Evolutionary conservation across 805 yeast genomes (phyloP).

Genomic region (Metschnikowia kofuensis): DNA sequence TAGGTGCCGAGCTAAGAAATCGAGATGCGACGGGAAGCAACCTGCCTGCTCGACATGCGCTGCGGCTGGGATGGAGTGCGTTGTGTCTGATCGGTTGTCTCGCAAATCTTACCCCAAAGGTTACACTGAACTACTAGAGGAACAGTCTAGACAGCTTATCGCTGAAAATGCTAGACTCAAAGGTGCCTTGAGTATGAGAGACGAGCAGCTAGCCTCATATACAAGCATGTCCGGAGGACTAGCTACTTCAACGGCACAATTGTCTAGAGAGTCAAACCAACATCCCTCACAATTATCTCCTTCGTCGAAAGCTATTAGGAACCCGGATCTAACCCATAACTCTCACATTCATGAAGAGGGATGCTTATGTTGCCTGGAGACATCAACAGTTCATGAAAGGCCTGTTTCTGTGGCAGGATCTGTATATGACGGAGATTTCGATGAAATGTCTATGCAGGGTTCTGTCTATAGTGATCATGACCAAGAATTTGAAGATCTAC

Average conservation of each 20-base stretch:
- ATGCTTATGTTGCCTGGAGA: constrained; percentile 55
- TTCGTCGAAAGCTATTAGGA: background rate
- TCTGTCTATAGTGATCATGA: constrained; percentile 45
- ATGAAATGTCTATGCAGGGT: constrained; percentile 29
- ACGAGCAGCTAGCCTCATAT: constrained; percentile 52
- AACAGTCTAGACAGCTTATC: constrained; percentile 81
- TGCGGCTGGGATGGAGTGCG: constrained; percentile 82
- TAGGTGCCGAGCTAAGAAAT: constrained; percentile 78
- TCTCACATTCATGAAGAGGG: constrained; percentile 25
- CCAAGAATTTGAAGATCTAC: constrained; percentile 26
- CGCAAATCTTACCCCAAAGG: constrained; percentile 89
- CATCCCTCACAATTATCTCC: no score
- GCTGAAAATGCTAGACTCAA: constrained; percentile 70
- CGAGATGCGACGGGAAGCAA: constrained; percentile 72
- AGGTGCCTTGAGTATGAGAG: constrained; percentile 61
- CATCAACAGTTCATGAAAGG: constrained; percentile 55
- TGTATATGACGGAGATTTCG: constrained; percentile 40
- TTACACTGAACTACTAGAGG: constrained; percentile 86
- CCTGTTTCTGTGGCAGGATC: constrained; percentile 69
- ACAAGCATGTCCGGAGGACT: background rate
- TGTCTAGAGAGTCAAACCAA: no score
- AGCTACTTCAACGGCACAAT: no score
- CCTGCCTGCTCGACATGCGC: constrained; percentile 77
- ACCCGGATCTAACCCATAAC: background rate
- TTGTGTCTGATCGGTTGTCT: constrained; percentile 81